These are phyloP conservation scores for Podospora australis DNA, from an alignment of 495 filamentous ascomycete genomes.

Conservation along the genomic window DNA sequence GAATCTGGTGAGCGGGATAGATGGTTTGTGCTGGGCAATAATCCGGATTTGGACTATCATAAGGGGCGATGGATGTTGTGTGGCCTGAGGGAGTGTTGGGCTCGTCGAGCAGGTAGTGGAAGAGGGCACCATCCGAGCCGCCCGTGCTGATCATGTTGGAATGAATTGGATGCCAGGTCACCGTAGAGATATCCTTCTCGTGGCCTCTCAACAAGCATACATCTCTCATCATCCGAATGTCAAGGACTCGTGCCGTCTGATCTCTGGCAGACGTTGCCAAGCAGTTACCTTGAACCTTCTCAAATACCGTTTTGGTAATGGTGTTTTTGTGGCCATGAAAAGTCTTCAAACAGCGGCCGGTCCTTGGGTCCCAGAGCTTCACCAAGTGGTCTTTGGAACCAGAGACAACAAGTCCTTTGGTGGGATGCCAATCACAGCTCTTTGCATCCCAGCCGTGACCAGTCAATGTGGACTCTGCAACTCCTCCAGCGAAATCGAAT, in stretches of 20 bases:
- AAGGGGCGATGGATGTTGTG: conserved; percentile 63
- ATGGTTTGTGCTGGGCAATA: conserved; percentile 78
- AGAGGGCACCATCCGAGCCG: conserved; percentile 78
- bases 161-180: conserved; percentile 93
- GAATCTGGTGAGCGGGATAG: conserved; percentile 75
- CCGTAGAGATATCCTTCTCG: conserved; percentile 88
- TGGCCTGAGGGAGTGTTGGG: conserved; percentile 71
- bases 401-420: conserved; percentile 87
- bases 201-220: conserved; percentile 85
- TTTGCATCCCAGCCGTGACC: conserved; percentile 97
- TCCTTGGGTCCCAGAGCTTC: conserved; percentile 95
- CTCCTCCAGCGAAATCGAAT: conserved; percentile 87
- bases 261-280: conserved; percentile 90
- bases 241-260: conserved; percentile 84
- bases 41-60: conserved; percentile 71
- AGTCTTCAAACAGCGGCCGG: conserved; percentile 80
- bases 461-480: conserved; percentile 69
- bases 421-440: conserved; percentile 94
- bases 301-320: conserved; percentile 83
- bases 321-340: conserved; percentile 97
- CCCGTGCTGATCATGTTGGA: conserved; percentile 82
- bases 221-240: conserved; percentile 97
- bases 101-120: conserved; percentile 90
- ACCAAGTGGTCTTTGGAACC: conserved; percentile 96
- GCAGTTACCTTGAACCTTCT: conserved; percentile 70